A percentile compares a stretch with the other conserved stretches of the same genome.
These are phyloP conservation scores for Apiotrichum domesticum DNA, from an alignment of 1,284 basidiomycete species.

Conservation along the genomic window DNA sequence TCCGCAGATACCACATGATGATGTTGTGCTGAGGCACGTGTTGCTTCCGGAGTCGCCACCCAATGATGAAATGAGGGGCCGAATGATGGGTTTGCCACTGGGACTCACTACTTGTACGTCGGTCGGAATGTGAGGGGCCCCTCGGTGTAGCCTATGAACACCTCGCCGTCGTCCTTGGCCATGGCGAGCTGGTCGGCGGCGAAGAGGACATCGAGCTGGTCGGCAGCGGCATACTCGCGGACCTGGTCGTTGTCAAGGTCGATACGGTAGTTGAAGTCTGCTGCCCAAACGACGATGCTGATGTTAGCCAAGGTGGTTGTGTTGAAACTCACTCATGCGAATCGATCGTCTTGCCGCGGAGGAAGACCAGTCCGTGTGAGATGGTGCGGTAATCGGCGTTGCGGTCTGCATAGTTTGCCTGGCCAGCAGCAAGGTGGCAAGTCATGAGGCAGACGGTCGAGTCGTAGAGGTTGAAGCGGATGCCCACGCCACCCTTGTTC, in stretches of 20 bases:
- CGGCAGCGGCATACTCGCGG: constrained; percentile 57
- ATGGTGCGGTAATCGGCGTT: constrained; percentile 92
- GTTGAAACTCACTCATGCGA: constrained; percentile 70
- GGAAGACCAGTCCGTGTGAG: constrained; percentile 70
- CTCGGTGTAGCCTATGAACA: constrained; percentile 81
- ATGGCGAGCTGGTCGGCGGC: constrained; percentile 76
- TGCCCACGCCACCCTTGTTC: constrained; percentile 92
- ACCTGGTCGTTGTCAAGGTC: constrained; percentile 76
- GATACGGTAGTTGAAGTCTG: constrained; percentile 93
- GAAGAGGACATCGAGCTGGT: constrained; percentile 67
- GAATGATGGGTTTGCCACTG: neutral
- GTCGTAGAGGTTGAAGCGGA: constrained; percentile 84
- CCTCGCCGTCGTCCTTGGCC: constrained; percentile 62
- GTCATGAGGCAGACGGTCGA: constrained; percentile 93
- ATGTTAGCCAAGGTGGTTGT: neutral
- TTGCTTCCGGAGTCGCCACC: too few species aligned
- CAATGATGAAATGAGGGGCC: too few species aligned
- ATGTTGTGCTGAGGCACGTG: too few species aligned
- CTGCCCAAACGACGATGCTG: constrained; percentile 72
- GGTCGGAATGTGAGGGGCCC: constrained; percentile 70
- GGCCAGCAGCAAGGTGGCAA: constrained; percentile 85
- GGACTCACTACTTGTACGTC: constrained; percentile 48
- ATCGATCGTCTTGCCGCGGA: constrained; percentile 77
- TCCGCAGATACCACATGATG: too few species aligned
- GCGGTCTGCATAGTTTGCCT: constrained; percentile 78